phyloP scores from a whole-genome alignment of 2,329 filamentous ascomycete species.

The Apiospora sp. region DNA sequence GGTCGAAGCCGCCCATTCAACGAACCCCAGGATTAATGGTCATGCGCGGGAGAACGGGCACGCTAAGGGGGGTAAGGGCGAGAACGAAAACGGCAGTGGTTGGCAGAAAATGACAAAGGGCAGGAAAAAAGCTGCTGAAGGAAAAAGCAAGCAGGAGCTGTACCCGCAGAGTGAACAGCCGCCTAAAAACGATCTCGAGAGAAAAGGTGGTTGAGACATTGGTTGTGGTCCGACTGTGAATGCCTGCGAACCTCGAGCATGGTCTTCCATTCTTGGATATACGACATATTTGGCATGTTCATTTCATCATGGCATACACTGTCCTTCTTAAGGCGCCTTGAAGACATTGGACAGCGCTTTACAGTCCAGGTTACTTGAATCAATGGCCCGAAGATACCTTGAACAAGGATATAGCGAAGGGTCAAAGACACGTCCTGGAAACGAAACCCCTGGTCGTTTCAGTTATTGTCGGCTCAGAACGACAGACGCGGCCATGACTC shows the following conservation, averaged over 20 bases:
- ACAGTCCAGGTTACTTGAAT: slow-evolving; percentile 3
- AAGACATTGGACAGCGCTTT: slow-evolving; percentile 10
- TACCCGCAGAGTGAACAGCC: slow-evolving; percentile 58
- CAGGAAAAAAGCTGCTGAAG: slow-evolving; percentile 58
- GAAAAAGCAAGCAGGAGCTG: slow-evolving; percentile 55
- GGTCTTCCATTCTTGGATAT: slow-evolving; percentile 4
- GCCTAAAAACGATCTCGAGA: slow-evolving; percentile 66
- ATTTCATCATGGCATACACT: slow-evolving; percentile 9
- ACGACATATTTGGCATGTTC: slow-evolving; percentile 20
- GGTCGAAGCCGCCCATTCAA: slow-evolving; percentile 31
- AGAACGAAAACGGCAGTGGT: slow-evolving; percentile 52
- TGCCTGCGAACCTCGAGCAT: not conserved
- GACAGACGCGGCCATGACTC: not conserved
- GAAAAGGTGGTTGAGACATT: slow-evolving; percentile 63
- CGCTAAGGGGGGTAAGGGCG: slow-evolving; percentile 61
- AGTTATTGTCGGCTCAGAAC: not conserved
- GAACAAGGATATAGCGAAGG: not conserved
- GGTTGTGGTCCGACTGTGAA: not conserved
- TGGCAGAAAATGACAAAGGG: slow-evolving; percentile 69
- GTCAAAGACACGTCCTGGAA: not conserved
- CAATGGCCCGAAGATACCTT: not conserved
- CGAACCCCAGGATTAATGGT: slow-evolving; percentile 49
- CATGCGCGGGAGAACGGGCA: slow-evolving; percentile 59
- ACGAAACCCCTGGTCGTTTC: not conserved
- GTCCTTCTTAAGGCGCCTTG: slow-evolving; percentile 9